phyloP scores from a whole-genome alignment of 2,329 filamentous ascomycete genomes.

The Claviceps lovelessii region DNA sequence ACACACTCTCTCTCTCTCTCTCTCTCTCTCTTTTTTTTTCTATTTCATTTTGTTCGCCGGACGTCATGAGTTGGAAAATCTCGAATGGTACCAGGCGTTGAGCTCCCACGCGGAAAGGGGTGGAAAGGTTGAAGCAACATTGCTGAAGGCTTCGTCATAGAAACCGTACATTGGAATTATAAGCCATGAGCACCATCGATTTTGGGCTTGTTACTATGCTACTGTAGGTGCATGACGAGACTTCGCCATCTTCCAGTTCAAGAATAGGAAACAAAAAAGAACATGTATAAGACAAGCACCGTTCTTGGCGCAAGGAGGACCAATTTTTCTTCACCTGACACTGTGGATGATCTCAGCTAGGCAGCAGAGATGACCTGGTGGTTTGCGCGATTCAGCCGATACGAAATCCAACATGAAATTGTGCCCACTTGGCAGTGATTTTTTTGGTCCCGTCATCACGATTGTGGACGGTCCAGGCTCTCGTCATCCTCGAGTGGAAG shows the following conservation, averaged over 20 bases:
- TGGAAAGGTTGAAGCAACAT: not conserved
- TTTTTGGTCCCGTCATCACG: not conserved
- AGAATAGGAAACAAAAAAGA: not conserved
- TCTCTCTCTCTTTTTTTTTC: not conserved
- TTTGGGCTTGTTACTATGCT: not conserved
- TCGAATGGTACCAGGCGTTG: constrained; percentile 1
- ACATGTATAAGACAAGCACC: not conserved
- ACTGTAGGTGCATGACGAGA: not conserved
- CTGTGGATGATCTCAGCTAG: too few relatives aligned
- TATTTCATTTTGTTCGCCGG: not conserved
- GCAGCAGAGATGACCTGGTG: not conserved
- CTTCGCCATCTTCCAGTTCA: not conserved
- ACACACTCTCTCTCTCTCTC: not conserved
- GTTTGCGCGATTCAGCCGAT: not conserved
- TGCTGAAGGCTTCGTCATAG: not conserved
- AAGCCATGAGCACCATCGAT: not conserved
- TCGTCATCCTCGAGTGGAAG: not conserved
- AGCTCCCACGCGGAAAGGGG: not conserved
- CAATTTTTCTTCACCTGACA: not conserved
- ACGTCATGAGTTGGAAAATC: constrained; percentile 2
- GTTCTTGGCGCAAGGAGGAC: not conserved
- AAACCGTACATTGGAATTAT: not conserved
- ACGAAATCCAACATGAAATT: not conserved
- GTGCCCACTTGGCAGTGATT: not conserved
- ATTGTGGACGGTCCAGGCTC: not conserved